Percentiles rank a stretch among this genome's conserved stretches.
Conservation (phyloP, 352 stramenopile genomes). For the Aphanomyces euteiches region DNA sequence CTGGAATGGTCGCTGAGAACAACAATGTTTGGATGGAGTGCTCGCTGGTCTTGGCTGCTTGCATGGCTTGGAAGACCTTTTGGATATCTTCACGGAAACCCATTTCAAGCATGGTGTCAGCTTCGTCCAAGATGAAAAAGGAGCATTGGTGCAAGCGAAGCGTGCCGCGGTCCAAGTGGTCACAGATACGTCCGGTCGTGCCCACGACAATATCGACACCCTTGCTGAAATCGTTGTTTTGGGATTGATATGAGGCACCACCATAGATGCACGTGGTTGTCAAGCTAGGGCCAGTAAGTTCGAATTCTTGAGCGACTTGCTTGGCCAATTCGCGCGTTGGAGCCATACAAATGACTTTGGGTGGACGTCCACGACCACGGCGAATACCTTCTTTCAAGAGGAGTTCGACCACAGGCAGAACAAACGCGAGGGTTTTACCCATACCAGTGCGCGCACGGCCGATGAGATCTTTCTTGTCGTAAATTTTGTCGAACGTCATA, state of each 20-base stretch:
- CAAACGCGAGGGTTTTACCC: constrained; percentile 98
- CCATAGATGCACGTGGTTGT: constrained; percentile 90
- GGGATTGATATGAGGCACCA: constrained; percentile 83
- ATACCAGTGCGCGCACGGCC: constrained; percentile 95
- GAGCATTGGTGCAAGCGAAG: constrained; percentile 83
- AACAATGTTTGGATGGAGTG: constrained; percentile 81
- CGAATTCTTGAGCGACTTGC: constrained; percentile 93
- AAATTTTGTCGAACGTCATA: constrained; percentile 94
- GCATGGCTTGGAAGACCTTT: constrained; percentile 87
- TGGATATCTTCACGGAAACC: constrained; percentile 94
- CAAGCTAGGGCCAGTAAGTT: constrained; percentile 69
- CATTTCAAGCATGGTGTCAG: constrained; percentile 96
- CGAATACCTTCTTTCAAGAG: constrained; percentile 76
- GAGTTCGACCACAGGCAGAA: constrained; percentile 91
- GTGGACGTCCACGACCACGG: constrained; percentile 58
- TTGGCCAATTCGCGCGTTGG: constrained; percentile 97
- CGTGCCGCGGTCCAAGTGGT: constrained; percentile 91
- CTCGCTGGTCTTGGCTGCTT: constrained; percentile 55
- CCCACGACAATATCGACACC: constrained; percentile 91
- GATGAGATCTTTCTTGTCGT: constrained; percentile 96
- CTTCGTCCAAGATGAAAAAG: constrained; percentile 93
- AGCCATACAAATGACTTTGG: constrained; percentile 94
- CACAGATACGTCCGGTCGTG: constrained; percentile 89
- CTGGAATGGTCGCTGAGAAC: constrained; percentile 93
- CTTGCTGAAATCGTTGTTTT: constrained; percentile 84